Evolutionary conservation across 768 basidiomycete genomes (phyloP), one percentile per base, ranked within the genome.

Genomic region (Macrolepiota fuliginosa): DNA sequence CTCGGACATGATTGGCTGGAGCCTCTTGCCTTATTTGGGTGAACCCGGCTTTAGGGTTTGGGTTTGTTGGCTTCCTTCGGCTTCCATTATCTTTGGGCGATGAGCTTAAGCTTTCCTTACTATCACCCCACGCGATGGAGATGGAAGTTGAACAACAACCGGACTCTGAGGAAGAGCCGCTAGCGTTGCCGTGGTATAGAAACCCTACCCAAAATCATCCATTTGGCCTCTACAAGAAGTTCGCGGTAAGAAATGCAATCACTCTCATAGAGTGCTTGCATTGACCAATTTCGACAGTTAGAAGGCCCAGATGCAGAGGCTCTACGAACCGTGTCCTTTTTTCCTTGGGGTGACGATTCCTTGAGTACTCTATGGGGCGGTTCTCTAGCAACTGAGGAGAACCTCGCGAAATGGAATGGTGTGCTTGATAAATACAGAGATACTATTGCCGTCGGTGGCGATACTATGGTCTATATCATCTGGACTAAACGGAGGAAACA

Each of bases 401-500:
- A 73, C 10, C 62, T 66, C 5, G 63, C 68, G 1, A 59, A 64
- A 32, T 90, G 88, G 88, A 71, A 67, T 24, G 47, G 46, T 17
- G 77, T 85, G 73, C 69, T 84, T 17, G 66, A 75, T 4, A 69
- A 78, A 45, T 89, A 80, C 74, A 72, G 76, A 51, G 83, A 85
- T 54, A 75, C 83, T 32, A 73, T 87, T 58, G 81, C 81, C 51
- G 79, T 86, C 7, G 82, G 79, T 49, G 74, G 81, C 29, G 67
- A 64, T 45, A 67, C 65, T 22, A 65, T 66, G 57, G 66, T 78
- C 40, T 80, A 69, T 71, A 71, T 74, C 57, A 79, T 69, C 66
- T 83, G 68, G 69, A 73, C 69, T 37, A 73, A 66, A 39, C 62
- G 71, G 53, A 67, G 69, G n/a, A 71, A 63, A 42, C 47, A 63